phyloP scores from a whole-genome alignment of 2,329 filamentous ascomycete species.

The Thermoascus crustaceus region DNA sequence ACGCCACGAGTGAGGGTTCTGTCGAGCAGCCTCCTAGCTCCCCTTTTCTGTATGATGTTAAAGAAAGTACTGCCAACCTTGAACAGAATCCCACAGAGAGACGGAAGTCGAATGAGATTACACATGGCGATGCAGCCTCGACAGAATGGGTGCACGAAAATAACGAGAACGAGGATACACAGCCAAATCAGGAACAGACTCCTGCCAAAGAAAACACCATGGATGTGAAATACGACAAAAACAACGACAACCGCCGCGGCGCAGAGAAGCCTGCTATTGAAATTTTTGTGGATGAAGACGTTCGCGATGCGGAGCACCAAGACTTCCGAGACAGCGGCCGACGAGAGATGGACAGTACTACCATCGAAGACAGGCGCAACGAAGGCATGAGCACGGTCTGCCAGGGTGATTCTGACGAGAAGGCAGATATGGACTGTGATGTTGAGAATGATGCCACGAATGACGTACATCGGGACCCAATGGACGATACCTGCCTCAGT shows the following conservation, averaged over 20 bases:
- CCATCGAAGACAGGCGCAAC: slow-evolving; percentile 30
- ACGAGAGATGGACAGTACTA: slow-evolving; percentile 25
- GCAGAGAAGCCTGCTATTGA: slow-evolving; percentile 16
- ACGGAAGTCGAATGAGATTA: too few species aligned
- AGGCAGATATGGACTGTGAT: slow-evolving; percentile 13
- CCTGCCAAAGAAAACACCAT: too few species aligned
- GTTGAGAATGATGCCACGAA: slow-evolving; percentile 21
- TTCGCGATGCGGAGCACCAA: slow-evolving; percentile 15
- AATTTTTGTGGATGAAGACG: slow-evolving; percentile 20
- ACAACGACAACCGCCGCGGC: not conserved
- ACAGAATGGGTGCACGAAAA: too few species aligned
- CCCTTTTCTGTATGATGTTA: slow-evolving; percentile 26
- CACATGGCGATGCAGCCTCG: too few species aligned
- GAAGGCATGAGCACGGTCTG: slow-evolving; percentile 37
- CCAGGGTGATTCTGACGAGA: slow-evolving; percentile 18
- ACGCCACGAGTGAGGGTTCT: slow-evolving; percentile 17
- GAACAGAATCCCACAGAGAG: too few species aligned
- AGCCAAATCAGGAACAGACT: too few species aligned
- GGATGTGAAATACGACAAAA: too few species aligned
- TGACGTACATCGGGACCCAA: slow-evolving; percentile 25
- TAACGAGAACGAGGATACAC: too few species aligned
- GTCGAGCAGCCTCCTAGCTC: slow-evolving; percentile 25
- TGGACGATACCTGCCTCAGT: slow-evolving; percentile 55
- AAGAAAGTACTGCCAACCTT: slow-evolving; percentile 27
- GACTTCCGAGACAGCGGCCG: slow-evolving; percentile 6